A percentile compares a stretch with the other conserved stretches of the same genome.
These are phyloP conservation scores for Forsythia suspensa DNA, from an alignment of 257 asterid species.

Conservation along the genomic window DNA sequence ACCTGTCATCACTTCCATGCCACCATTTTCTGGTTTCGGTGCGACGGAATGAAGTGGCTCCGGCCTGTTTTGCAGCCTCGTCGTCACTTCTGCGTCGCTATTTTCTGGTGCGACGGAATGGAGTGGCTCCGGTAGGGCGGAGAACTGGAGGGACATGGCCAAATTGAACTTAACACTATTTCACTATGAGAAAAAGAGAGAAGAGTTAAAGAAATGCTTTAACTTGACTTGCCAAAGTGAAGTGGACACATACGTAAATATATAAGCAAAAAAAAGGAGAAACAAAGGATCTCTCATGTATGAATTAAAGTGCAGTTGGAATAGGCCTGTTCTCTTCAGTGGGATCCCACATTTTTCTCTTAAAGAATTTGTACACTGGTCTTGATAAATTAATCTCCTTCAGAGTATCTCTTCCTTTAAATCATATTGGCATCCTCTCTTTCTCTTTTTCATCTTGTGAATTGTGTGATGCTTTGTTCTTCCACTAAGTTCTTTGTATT, in stretches of 20 bases:
- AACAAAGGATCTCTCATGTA: conserved; percentile 32
- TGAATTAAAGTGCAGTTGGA: conserved; percentile 34
- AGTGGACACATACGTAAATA: conserved; percentile 53
- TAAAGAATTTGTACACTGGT: conserved; percentile 42
- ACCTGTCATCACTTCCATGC: conserved; percentile 35
- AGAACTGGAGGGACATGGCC: conserved; percentile 56
- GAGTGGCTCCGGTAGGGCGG: not conserved
- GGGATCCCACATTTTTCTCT: conserved; percentile 62
- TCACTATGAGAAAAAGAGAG: conserved; percentile 18
- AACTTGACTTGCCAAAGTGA: conserved; percentile 48
- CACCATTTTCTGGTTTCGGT: conserved; percentile 55
- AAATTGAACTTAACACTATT: not conserved
- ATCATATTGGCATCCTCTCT: conserved; percentile 10
- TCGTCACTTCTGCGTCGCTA: not conserved
- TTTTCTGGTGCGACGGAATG: not conserved
- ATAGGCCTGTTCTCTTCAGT: conserved; percentile 50
- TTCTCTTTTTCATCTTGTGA: conserved; percentile 25
- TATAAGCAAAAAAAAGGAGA: conserved; percentile 16
- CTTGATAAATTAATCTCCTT: conserved; percentile 42
- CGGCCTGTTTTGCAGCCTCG: not conserved
- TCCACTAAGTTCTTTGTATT: not conserved
- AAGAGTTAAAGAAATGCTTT: conserved; percentile 40
- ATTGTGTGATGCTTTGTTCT: conserved; percentile 22
- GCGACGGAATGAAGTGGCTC: conserved; percentile 36
- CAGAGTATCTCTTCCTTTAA: conserved; percentile 12